Conservation (phyloP, 305 asterid species). For the Solanum hybrid region DNA sequence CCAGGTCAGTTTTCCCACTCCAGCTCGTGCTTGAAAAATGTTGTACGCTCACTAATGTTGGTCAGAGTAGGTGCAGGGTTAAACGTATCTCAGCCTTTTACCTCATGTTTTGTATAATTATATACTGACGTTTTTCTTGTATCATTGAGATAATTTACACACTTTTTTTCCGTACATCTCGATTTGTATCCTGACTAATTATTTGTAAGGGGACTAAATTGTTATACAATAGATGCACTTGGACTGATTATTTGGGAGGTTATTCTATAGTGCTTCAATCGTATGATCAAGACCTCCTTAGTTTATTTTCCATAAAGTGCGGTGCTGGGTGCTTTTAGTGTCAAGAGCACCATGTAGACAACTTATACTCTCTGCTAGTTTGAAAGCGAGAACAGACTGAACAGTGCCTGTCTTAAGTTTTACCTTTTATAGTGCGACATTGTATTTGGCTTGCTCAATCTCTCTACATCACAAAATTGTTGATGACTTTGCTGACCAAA, state of each 20-base stretch:
- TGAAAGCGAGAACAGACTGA: background rate
- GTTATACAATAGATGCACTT: background rate
- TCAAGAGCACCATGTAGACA: background rate
- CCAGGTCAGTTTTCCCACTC: background rate
- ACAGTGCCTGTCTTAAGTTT: background rate
- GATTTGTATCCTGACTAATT: background rate
- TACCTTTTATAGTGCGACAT: background rate
- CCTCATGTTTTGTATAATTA: background rate
- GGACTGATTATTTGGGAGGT: background rate
- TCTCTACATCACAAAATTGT: slow-evolving; percentile 38
- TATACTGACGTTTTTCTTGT: background rate
- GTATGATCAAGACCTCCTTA: background rate
- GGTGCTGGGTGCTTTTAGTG: background rate
- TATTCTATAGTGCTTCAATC: background rate
- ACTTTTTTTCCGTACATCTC: background rate
- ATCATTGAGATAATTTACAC: background rate
- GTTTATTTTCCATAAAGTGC: background rate
- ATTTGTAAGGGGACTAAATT: background rate
- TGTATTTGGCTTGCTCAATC: background rate
- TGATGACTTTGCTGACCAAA: slow-evolving; percentile 59
- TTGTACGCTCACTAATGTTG: background rate
- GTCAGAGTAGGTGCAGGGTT: background rate
- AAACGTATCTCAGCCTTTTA: background rate
- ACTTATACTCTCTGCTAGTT: too few species aligned
- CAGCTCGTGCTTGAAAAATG: background rate